Conservation (phyloP, 176 grass and related monocot genomes). For the Alopecurus myosuroides region DNA sequence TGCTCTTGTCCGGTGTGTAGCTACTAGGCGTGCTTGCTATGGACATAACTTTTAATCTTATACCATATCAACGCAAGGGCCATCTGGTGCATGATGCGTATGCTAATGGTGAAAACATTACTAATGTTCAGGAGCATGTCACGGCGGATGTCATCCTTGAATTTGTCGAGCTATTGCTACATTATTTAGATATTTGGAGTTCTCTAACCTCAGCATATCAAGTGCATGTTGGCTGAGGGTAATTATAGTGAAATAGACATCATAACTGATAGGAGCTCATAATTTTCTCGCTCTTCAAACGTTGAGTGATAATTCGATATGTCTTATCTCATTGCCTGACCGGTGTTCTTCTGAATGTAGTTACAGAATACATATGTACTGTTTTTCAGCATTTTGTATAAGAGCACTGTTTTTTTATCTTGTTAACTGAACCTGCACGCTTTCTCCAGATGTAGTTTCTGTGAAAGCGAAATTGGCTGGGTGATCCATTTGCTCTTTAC, state of each 20-base stretch:
- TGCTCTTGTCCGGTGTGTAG: neutral
- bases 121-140: neutral
- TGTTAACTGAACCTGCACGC: neutral
- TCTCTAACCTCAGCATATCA: neutral
- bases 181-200: neutral
- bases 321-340: neutral
- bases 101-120: neutral
- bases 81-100: neutral
- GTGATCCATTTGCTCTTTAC: slow-evolving; percentile 13
- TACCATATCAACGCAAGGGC: neutral
- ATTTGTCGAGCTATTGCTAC: neutral
- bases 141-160: neutral
- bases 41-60: neutral
- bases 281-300: neutral
- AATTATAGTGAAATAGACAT: neutral
- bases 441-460: neutral
- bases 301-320: neutral
- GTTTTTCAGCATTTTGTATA: neutral
- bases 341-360: neutral
- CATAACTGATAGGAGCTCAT: neutral
- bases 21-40: neutral
- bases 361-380: neutral
- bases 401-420: neutral
- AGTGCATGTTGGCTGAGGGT: neutral
- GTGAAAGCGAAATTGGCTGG: slow-evolving; percentile 29